Evolutionary conservation across 331 rosid genomes (phyloP), one percentile per base, ranked within the genome.

Genomic region (Pyrus hybrid): DNA sequence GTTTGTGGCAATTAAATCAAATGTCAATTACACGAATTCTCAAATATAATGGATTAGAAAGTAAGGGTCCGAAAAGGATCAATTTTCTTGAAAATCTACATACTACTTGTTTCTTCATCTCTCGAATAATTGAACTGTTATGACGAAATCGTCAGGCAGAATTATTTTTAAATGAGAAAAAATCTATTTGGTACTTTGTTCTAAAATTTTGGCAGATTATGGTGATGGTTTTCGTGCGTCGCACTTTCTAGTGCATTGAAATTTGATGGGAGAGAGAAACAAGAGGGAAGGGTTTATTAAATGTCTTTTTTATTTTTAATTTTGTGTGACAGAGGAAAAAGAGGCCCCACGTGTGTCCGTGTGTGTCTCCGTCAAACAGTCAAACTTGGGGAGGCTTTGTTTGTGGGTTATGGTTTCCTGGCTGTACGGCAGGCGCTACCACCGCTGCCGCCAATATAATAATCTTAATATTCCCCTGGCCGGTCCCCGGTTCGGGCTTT

Each of bases 21-120:
- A 33, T 33, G 2, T 33, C 0, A 33, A 33, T 33, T 0, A 8
- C 1, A 33, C 11, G 0, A 2, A 33, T 33, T 33, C 0, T 33
- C 1, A 1, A 33, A 33, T 33, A 2, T 33, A 8, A 0, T 2
- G 0, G 0, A 33, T 33, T 33, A 33, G 0, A 8, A 32, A 0
- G 2, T 1, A 7, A 0, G 8, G 3, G 1, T 5, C 0, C 2
- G 35, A 32, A 32, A 6, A 5, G 3, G 11, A 33, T 33, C 41
- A 0, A 0, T 33, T 33, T 33, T 0, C 3, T 33, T 1, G 10
- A 35, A 35, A 35, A 8, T 35, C 43, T 35, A 37, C 43, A 37
- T 37, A 0, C 43, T 9, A 37, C 43, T 37, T 37, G 43, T 37
- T 4, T 37, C 43, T 37, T 37, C 13, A 37, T 37, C 13, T 37